Evolutionary conservation across 306 rosid genomes (phyloP), one percentile per base, ranked within the genome.

Genomic region (Argentina anserina): DNA sequence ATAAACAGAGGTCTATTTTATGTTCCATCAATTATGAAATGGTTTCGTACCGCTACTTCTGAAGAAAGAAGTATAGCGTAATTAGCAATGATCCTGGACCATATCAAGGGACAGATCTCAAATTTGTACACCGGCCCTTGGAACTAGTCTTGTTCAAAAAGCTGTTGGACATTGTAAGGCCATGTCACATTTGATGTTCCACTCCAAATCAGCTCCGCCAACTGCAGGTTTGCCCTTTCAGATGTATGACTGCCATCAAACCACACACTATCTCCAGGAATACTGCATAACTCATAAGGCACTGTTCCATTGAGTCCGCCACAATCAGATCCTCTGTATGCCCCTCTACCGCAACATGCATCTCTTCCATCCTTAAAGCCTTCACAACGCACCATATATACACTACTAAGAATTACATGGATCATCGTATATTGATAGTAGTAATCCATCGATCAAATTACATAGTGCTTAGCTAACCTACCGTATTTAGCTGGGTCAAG

Each of bases 401-500:
- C n/a, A 15, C 40, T 6, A 7, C 29, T 28, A 37, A 59, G 18
- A 56, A 56, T 25, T 29, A 29, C 7, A 28, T 59, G n/a, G 9
- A 15, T 25, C 31, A 15, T 14, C 65, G 0, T 1, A 29, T 25
- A 10, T 26, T 28, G 34, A 12, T 26, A 56, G 63, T 33, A 5
- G n/a, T n/a, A n/a, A n/a, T n/a, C n/a, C n/a, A 33, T 33, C 20
- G 37, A 0, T 56, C 63, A 26, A 26, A 12, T 56, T 26, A 12
- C 63, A 56, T 26, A 56, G 34, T 12, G 63, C 40, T 33, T 17
- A 60, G 11, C 20, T 0, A 26, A 60, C 65, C 9, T 84, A 86
- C 91, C 94, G 71, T 84, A 86, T 70, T 85, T 89, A 36, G 71
- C 56, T 62, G 89, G 91, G 34, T 79, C 3, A 3, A 52, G 72